Evolutionary conservation across 192 early-diverging fungal genomes (phyloP), one percentile per base, ranked within the genome.

Genomic region (Coemansia sp.): DNA sequence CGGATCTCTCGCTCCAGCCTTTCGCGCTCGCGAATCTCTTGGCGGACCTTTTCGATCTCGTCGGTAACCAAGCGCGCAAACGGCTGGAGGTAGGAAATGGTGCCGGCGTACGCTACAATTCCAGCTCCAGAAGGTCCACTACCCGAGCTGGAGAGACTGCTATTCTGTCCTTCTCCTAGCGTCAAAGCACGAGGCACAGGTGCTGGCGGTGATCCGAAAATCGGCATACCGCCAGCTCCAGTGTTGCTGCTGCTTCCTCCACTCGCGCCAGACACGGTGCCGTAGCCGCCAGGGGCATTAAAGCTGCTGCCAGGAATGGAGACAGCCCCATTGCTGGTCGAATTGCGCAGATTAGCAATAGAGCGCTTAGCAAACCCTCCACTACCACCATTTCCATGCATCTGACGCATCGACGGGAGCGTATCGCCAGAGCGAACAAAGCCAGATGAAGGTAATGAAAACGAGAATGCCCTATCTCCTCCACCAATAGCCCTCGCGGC

Each of bases 21-120:
- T 29, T 89, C 88, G 40, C 82, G 84, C 66, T 90, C 89, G 23
- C 87, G 88, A 32, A 83, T 82, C 63, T 90, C 90, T 19, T 85
- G 84, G 50, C 85, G 85, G 9, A 85, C 54, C 56, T 89, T 89
- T 33, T 90, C 88, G 4, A 84, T 70, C 54, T 92, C 89, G 17
- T 86, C 81, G 0, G 72, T 66, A 10, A 92, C 80, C 25, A 90
- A 62, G 5, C 79, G 79, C 29, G 49, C 38, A 56, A 84, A 84
- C 8, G 79, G 75, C 2, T 75, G 78, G 22, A 42, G 22, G 32
- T 72, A 75, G 9, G 55, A 49, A 6, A 56, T 20, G 4, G 19
- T 57, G 17, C 53, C 69, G 9, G 23, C 45, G 13, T 54, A 8
- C 7, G 53, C 22, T 8, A n/a, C 56, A 19, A 33, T 41, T 10